Evolutionary conservation across 306 rosid species (phyloP).

Genomic region (Ormosia semicastrata): DNA sequence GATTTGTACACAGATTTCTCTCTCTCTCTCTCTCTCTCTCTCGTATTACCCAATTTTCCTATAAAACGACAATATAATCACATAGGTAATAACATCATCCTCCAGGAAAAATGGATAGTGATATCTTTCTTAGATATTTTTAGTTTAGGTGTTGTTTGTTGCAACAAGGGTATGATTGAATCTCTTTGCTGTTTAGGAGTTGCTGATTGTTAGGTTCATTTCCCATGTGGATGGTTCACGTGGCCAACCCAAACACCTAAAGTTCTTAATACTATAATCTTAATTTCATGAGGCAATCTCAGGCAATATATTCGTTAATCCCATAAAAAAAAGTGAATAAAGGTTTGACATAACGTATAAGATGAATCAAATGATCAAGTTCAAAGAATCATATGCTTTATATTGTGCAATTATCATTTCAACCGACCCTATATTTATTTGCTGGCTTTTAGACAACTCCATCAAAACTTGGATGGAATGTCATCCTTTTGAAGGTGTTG

Average conservation of each 20-base stretch:
- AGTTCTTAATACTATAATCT: neutral
- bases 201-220: conserved; percentile 28
- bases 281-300: neutral
- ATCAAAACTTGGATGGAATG: neutral
- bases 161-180: conserved; percentile 20
- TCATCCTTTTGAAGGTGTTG: neutral
- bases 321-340: neutral
- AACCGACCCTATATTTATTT: neutral
- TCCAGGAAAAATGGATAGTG: conserved; percentile 30
- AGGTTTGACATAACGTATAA: neutral
- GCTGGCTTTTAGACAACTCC: neutral
- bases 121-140: conserved; percentile 6
- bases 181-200: conserved; percentile 3
- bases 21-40: neutral
- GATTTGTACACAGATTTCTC: neutral
- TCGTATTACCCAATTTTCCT: neutral
- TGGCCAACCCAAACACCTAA: conserved; percentile 55
- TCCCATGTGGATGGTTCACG: conserved; percentile 53
- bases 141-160: conserved; percentile 19
- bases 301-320: conserved; percentile 1
- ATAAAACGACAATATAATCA: conserved; percentile 25
- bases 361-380: neutral
- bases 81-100: conserved; percentile 37
- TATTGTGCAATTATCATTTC: neutral
- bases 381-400: neutral